Evolutionary conservation across 805 yeast genomes (phyloP), one percentile per base, ranked within the genome.

Genomic region (Komagataella populi): DNA sequence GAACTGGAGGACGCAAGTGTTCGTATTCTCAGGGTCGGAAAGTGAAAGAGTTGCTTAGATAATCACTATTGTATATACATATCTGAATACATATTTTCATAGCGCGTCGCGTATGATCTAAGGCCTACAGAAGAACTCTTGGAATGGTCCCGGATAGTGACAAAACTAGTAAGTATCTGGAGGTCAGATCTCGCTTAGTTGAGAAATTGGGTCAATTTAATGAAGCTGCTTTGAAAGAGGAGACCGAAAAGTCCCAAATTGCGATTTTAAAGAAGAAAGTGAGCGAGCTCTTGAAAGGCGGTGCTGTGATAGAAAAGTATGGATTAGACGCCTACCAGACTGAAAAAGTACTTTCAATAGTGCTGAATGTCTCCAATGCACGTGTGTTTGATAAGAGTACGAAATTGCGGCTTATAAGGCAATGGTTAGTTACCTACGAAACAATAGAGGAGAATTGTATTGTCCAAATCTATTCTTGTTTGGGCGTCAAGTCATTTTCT

Each of bases 1-100:
- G 47, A 45, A 23, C 6, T 45, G 17, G 47, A 45, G 24, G 47
- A 23, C 14, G 24, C 22, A 14, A 23, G 24, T 23, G 47, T 45
- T 18, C 24, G 22, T 18, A 45, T 45, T 17, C 50, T 51, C 18
- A 48, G 47, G 44, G 22, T 57, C 59, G 48, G 39, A 4, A 30
- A 30, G 39, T 30, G 14, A 30, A 12, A 8, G 14, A 12, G 10
- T 12, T 30, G 39, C 39, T 30, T 30, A 30, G 39, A 30, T 30
- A 30, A 30, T 12, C 39, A 30, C 5, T 1, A 10, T 10, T 30
- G 39, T 30, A 30, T 30, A 7, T 30, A 8, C 14, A 30, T 30
- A 14, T 10, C 4, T 30, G 14, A 10, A 12, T 10, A 30, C 10
- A 30, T 14, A 10, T 30, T 14, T 30, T 8, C 39, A 30, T 12